phyloP scores from a whole-genome alignment of 805 yeast species.

The Barnettozyma populi region DNA sequence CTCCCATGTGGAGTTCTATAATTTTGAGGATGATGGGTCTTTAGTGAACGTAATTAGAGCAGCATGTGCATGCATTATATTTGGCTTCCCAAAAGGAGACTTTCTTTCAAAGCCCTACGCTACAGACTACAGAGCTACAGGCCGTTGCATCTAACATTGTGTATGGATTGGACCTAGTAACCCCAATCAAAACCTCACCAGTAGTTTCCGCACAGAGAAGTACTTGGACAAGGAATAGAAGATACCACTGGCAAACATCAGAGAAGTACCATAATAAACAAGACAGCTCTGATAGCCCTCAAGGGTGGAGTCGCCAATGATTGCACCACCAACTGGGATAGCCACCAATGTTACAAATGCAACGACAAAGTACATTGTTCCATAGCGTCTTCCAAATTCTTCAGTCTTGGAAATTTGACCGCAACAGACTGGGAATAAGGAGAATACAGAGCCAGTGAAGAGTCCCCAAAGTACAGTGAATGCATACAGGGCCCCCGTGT shows the following conservation, averaged over 20 bases:
- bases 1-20: no score
- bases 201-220: conserved; percentile 35
- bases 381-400: conserved; percentile 48
- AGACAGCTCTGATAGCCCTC: conserved; percentile 31
- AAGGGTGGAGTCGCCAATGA: conserved; percentile 35
- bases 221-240: conserved; percentile 41
- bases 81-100: no score
- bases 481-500: conserved; percentile 31
- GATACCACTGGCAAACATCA: conserved; percentile 34
- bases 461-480: conserved; percentile 48
- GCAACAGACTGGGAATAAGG: conserved; percentile 52
- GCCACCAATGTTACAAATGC: conserved; percentile 48
- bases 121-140: no score
- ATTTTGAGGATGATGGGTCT: no score
- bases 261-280: conserved; percentile 28
- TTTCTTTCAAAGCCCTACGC: no score
- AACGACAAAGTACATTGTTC: conserved; percentile 54
- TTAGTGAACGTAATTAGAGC: no score
- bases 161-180: no score
- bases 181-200: not conserved
- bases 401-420: conserved; percentile 52
- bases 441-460: conserved; percentile 47
- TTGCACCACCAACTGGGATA: conserved; percentile 46
- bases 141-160: no score
- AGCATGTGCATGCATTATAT: no score